phyloP scores from a whole-genome alignment of 208 protist species.

The Wallacemonas rigidus region DNA sequence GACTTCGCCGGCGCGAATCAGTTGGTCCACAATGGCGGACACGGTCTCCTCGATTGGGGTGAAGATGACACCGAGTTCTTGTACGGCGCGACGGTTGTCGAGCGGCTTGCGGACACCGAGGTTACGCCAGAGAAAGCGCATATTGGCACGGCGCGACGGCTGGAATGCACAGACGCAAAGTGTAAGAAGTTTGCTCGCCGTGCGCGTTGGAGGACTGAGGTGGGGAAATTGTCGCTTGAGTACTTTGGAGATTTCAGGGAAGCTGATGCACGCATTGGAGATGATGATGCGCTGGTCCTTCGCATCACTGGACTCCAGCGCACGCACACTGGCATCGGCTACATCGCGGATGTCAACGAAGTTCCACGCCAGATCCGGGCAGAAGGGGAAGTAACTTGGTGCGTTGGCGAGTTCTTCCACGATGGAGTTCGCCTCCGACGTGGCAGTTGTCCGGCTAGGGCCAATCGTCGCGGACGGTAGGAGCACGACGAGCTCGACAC shows the following conservation, averaged over 20 bases:
- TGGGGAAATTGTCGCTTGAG: slow-evolving; percentile 81
- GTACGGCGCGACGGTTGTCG: slow-evolving; percentile 52
- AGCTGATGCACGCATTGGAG: slow-evolving; percentile 71
- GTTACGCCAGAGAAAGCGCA: slow-evolving; percentile 82
- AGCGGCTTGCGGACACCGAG: slow-evolving; percentile 80
- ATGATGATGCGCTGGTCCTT: slow-evolving; percentile 88
- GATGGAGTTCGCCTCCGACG: slow-evolving; percentile 77
- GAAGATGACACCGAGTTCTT: slow-evolving; percentile 68
- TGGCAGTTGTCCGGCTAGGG: slow-evolving; percentile 80
- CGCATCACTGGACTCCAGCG: slow-evolving; percentile 51
- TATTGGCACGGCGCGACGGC: slow-evolving; percentile 45
- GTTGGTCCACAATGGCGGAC: slow-evolving; percentile 62
- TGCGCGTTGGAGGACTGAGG: slow-evolving; percentile 75
- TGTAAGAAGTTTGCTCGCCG: slow-evolving; percentile 80
- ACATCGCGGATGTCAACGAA: slow-evolving; percentile 91
- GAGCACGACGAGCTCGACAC: slow-evolving; percentile 87
- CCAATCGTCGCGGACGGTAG: slow-evolving; percentile 86
- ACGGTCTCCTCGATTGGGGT: slow-evolving; percentile 82
- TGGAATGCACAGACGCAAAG: slow-evolving; percentile 59
- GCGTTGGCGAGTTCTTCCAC: slow-evolving; percentile 73
- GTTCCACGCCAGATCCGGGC: slow-evolving; percentile 87
- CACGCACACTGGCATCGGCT: slow-evolving; percentile 82
- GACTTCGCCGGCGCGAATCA: slow-evolving; percentile 59
- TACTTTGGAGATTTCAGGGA: slow-evolving; percentile 66
- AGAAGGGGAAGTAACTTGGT: slow-evolving; percentile 75